Evolutionary conservation across 441 rosid species (phyloP), one percentile per base, ranked within the genome.

Genomic region (Dalechampia spathulata): DNA sequence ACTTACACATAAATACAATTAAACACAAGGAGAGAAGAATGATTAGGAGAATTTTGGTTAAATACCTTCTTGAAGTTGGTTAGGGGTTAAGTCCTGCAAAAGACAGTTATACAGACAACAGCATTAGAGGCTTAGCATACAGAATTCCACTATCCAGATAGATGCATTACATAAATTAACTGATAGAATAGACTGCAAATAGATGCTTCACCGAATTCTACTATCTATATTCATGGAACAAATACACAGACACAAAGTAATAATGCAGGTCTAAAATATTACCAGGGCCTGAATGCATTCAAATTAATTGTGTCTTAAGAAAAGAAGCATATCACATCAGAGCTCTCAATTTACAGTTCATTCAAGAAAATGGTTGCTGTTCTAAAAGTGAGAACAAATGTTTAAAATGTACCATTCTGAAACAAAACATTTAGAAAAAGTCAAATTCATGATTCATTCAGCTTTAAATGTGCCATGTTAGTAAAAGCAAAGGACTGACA

Each of bases 1-100:
- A 30, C n/a, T n/a, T n/a, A n/a, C n/a, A n/a, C n/a, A n/a, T n/a
- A n/a, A n/a, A n/a, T n/a, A n/a, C n/a, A n/a, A n/a, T n/a, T n/a
- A n/a, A n/a, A n/a, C n/a, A n/a, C n/a, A n/a, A n/a, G n/a, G n/a
- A n/a, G n/a, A n/a, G 12, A 15, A 12, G 30, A 26, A 15, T 44
- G 23, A 34, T 47, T 55, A 6, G 49, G 21, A 56, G 27, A 50
- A n/a, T 1, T 25, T 12, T 19, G 6, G 44, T 49, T 42, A 62
- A 65, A 66, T 59, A 88, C 96, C 98, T 67, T 84, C 85, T 72
- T 91, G 98, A 49, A 91, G 95, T 72, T 88, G 95, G 71, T 80
- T 80, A 47, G 96, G 91, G 47, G 91, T 77, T 73, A 88, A 56
- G 61, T 88, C 90, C 96, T 91, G 78, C 36, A 60, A 47, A 64